phyloP scores from a whole-genome alignment of 495 filamentous ascomycete genomes.

The Pyronema domesticum region DNA sequence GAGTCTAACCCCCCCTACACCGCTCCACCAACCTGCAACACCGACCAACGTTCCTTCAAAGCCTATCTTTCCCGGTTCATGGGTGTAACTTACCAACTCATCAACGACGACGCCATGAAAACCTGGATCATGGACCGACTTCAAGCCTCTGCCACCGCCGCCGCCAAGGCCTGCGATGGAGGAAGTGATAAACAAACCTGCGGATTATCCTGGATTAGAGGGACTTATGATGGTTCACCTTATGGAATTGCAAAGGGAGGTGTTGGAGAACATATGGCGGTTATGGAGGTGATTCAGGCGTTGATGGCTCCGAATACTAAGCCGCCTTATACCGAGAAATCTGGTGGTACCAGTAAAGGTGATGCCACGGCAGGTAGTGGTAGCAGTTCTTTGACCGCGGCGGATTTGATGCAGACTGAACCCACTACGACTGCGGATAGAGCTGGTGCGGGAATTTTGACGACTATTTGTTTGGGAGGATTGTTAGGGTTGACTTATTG shows the following conservation, averaged over 20 bases:
- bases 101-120: slow-evolving; percentile 51
- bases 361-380: slow-evolving; percentile 39
- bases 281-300: slow-evolving; percentile 40
- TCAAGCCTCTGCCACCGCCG: slow-evolving; percentile 45
- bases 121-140: slow-evolving; percentile 46
- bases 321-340: slow-evolving; percentile 36
- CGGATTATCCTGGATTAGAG: slow-evolving; percentile 45
- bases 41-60: slow-evolving; percentile 72
- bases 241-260: slow-evolving; percentile 25
- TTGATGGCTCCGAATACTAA: slow-evolving; percentile 30
- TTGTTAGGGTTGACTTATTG: slow-evolving; percentile 27
- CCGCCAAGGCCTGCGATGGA: slow-evolving; percentile 50
- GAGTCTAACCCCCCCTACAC: slow-evolving; percentile 26
- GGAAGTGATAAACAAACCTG: slow-evolving; percentile 37
- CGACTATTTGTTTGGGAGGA: slow-evolving; percentile 23
- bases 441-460: slow-evolving; percentile 29
- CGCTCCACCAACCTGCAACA: slow-evolving; percentile 36
- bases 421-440: slow-evolving; percentile 25
- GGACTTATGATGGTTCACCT: slow-evolving; percentile 32
- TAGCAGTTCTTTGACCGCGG: slow-evolving; percentile 11
- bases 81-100: slow-evolving; percentile 47
- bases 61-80: slow-evolving; percentile 74
- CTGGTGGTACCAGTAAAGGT: slow-evolving; percentile 42
- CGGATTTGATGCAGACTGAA: slow-evolving; percentile 10
- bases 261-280: slow-evolving; percentile 40